Evolutionary conservation across 2,329 filamentous ascomycete genomes (phyloP).

Genomic region (Ophiosphaerella korrae): DNA sequence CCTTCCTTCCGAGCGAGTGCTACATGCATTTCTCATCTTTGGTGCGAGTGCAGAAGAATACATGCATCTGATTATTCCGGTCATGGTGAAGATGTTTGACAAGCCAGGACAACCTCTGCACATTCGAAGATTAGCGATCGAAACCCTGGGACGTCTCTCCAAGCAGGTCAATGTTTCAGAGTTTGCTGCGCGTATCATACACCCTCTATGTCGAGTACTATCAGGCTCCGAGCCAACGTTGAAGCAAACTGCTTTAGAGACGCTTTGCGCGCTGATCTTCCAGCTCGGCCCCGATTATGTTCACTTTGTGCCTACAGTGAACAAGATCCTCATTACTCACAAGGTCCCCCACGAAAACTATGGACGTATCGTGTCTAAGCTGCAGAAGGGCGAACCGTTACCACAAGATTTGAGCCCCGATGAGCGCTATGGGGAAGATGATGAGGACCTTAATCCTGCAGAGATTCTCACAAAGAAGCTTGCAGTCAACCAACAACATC

Average conservation of each 20-base stretch:
- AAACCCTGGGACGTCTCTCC: constrained; percentile 91
- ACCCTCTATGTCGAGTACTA: constrained; percentile 84
- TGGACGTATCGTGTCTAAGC: constrained; percentile 85
- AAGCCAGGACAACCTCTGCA: constrained; percentile 79
- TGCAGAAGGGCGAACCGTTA: constrained; percentile 93
- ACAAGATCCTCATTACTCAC: constrained; percentile 77
- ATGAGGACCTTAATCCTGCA: constrained; percentile 79
- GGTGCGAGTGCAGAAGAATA: constrained; percentile 96
- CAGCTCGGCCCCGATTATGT: constrained; percentile 95
- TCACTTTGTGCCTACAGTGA: constrained; percentile 91
- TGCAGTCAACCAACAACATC: constrained; percentile 94
- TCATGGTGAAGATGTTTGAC: constrained; percentile 93
- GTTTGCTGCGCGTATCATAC: constrained; percentile 94
- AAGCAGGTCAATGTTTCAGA: constrained; percentile 97
- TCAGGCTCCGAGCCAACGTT: constrained; percentile 73
- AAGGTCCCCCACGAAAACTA: constrained; percentile 91
- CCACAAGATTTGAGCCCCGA: constrained; percentile 92
- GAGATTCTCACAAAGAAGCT: constrained; percentile 92
- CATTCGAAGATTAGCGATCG: constrained; percentile 86
- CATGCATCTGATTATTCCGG: constrained; percentile 97
- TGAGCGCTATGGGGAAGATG: constrained; percentile 75
- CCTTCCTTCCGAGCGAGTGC: constrained; percentile 83
- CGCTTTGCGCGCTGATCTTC: constrained; percentile 91
- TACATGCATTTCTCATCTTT: constrained; percentile 95
- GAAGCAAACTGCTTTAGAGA: constrained; percentile 85